Conservation (phyloP, 345 rosid genomes). For the Eucalyptus pauciflora region DNA sequence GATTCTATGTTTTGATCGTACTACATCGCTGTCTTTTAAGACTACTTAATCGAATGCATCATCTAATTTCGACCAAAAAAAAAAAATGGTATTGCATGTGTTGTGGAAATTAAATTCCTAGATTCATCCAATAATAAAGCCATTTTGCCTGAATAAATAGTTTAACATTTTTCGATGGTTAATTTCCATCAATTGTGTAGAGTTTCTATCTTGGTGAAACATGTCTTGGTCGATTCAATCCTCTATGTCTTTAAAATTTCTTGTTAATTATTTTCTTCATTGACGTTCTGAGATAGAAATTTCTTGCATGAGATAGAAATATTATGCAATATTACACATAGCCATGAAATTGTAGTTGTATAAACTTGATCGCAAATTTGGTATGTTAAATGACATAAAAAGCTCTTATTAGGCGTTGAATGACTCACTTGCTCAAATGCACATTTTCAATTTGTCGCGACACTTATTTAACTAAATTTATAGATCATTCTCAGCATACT, state of each 20-base stretch:
- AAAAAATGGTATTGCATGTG: too few relatives aligned
- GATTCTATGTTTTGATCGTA: too few relatives aligned
- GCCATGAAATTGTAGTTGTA: background rate
- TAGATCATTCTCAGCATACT: background rate
- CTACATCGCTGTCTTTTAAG: too few relatives aligned
- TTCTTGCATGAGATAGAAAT: background rate
- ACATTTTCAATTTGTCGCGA: background rate
- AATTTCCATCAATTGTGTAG: background rate
- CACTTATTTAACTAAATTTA: background rate
- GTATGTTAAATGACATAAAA: background rate
- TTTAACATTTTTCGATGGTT: background rate
- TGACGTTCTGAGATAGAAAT: background rate
- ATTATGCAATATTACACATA: background rate
- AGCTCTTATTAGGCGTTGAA: background rate
- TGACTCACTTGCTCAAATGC: background rate
- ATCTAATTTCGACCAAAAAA: too few relatives aligned
- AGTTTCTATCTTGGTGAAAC: background rate
- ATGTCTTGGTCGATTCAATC: background rate
- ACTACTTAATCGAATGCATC: too few relatives aligned
- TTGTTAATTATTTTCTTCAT: background rate
- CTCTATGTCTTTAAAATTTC: background rate
- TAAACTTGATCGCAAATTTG: background rate
- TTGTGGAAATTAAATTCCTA: background rate
- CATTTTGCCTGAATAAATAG: background rate
- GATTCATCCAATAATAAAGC: background rate